Evolutionary conservation across 1,284 basidiomycete species (phyloP), one percentile per base, ranked within the genome.

Genomic region (Cystobasidium pallidum): DNA sequence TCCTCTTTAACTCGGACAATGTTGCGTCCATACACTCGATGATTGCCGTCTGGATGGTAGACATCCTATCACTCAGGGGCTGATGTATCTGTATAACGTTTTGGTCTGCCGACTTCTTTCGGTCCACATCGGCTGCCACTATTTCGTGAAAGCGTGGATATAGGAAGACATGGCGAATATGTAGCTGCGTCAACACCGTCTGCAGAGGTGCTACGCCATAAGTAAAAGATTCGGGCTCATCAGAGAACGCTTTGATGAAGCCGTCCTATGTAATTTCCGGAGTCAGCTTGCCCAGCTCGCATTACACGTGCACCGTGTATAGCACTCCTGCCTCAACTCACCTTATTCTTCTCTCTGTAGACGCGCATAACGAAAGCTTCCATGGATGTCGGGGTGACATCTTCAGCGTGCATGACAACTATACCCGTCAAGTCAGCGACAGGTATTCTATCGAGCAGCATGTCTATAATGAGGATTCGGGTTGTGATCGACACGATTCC

Each of bases 231-330:
- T 99, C 95, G 0, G 95, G 93, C 77, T 97, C 89, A 80, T 98
- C 95, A 0, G 93, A 93, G 79, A 99, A 98, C 0, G 94, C 96
- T 81, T 99, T 98, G 75, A 97, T 83, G 80, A 98, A 99, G 1
- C 94, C 95, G 4, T 85, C 86, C 80, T 86, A 83, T 30, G 24
- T 17, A 13, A 19, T 41, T 26, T 3, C 21, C 32, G 10, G n/a
- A 10, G 32, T 66, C 51, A 66, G 64, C 21, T 21, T 55, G 3
- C 36, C 55, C 51, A 66, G 64, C 21, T 21, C 49, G 3, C 36
- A 28, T 10, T 71, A 21, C 59, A 52, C 59, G 24, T 26, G 51
- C 32, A 28, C n/a, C 30, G 32, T 36, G 30, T 17, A 21, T 1
- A 32, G 47, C n/a, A n/a, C n/a, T n/a, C n/a, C n/a, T n/a, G n/a